Percentiles rank a stretch among this genome's conserved stretches.
Conservation (phyloP, 768 basidiomycete species). For the Cystoderma amianthinum region DNA sequence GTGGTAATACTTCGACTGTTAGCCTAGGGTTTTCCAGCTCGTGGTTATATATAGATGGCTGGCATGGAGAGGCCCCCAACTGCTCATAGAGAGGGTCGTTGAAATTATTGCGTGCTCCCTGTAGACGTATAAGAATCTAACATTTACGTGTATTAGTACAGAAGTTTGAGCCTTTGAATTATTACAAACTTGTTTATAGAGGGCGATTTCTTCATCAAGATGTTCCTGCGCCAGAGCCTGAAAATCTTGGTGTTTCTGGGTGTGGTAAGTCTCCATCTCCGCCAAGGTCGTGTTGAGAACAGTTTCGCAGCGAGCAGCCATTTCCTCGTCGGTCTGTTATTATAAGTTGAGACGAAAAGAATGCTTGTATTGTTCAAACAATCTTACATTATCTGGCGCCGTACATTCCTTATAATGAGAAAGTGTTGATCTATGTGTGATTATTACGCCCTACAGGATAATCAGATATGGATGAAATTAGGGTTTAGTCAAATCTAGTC, state of each 20-base stretch:
- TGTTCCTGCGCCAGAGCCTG: constrained; percentile 51
- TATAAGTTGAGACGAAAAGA: neutral
- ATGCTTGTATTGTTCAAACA: neutral
- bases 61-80: constrained; percentile 42
- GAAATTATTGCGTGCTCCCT: constrained; percentile 47
- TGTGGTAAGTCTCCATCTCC: constrained; percentile 77
- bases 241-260: constrained; percentile 70
- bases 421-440: constrained; percentile 69
- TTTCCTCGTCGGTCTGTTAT: constrained; percentile 56
- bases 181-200: constrained; percentile 58
- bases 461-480: neutral
- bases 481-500: no score
- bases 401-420: constrained; percentile 56
- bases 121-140: constrained; percentile 54
- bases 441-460: constrained; percentile 49
- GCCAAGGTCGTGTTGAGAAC: constrained; percentile 86
- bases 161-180: neutral
- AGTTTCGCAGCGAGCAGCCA: constrained; percentile 76
- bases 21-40: constrained; percentile 55
- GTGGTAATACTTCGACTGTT: constrained; percentile 43
- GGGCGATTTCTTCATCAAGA: constrained; percentile 71
- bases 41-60: constrained; percentile 71
- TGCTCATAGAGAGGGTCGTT: constrained; percentile 40
- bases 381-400: neutral
- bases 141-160: neutral